A percentile compares a stretch with the other conserved stretches of the same genome.
Conservation (phyloP, 1,139 yeast species). For the Geotrichum europaeum region DNA sequence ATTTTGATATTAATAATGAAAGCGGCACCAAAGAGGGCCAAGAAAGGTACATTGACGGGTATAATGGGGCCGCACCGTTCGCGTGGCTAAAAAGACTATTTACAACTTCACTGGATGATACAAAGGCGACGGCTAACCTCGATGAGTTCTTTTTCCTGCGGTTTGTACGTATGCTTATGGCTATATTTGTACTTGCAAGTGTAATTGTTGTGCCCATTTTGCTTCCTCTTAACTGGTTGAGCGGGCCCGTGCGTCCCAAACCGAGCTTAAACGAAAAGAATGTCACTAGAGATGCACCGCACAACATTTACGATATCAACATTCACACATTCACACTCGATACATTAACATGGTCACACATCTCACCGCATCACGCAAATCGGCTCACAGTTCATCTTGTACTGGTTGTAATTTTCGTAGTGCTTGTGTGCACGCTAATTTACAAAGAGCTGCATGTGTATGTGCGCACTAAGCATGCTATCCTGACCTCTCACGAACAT, state of each 20-base stretch:
- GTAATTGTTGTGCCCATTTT: slow-evolving; percentile 25
- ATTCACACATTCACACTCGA: slow-evolving; percentile 22
- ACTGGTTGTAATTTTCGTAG: slow-evolving; percentile 21
- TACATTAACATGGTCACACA: slow-evolving; percentile 28
- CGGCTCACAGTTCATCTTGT: slow-evolving; percentile 28
- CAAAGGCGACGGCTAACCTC: slow-evolving; percentile 24
- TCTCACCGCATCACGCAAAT: slow-evolving; percentile 20
- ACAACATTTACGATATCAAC: neutral
- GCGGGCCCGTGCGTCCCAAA: neutral
- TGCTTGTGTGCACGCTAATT: slow-evolving; percentile 20
- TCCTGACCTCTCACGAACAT: slow-evolving; percentile 21
- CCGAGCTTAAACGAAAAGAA: neutral
- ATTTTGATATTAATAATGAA: neutral
- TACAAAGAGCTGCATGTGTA: slow-evolving; percentile 26
- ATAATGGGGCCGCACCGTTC: slow-evolving; percentile 18
- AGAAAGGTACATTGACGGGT: neutral
- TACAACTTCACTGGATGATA: slow-evolving; percentile 17
- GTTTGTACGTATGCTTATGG: slow-evolving; percentile 25
- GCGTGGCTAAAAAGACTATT: slow-evolving; percentile 26
- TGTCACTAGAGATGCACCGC: neutral
- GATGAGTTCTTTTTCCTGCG: slow-evolving; percentile 34
- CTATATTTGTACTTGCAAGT: slow-evolving; percentile 20
- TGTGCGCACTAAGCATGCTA: slow-evolving; percentile 24
- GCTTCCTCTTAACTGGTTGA: slow-evolving; percentile 26
- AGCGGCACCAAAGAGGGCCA: neutral